Percentiles rank a stretch among this genome's conserved stretches.
Conservation (phyloP, 2,329 filamentous ascomycete genomes). For the Pseudogymnoascus sp. region DNA sequence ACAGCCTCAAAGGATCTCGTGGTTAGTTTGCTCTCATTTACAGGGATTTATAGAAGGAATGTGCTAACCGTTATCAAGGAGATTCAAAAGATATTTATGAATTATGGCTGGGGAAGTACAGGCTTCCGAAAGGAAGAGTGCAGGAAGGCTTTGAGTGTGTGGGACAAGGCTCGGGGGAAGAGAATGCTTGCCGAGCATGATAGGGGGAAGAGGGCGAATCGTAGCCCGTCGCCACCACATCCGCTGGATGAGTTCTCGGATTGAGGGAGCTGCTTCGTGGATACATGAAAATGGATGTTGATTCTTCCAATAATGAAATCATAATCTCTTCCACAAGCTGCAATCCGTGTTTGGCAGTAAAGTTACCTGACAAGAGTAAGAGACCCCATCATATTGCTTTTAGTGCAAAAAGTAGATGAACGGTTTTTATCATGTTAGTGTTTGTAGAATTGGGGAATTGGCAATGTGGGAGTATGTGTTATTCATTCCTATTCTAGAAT, state of each 20-base stretch:
- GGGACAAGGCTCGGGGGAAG: background rate
- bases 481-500: background rate
- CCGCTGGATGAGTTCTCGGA: background rate
- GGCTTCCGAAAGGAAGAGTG: conserved; percentile 3
- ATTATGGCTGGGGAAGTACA: conserved; percentile 7
- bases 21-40: background rate
- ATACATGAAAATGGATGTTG: background rate
- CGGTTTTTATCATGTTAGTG: too few species aligned
- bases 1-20: background rate
- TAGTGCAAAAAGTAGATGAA: background rate
- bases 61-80: background rate
- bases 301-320: background rate
- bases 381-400: background rate
- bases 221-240: background rate
- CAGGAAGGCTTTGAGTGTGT: background rate
- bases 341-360: background rate
- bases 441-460: background rate
- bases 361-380: background rate
- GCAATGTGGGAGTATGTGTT: background rate
- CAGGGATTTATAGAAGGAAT: background rate
- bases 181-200: background rate
- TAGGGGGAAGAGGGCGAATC: background rate
- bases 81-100: background rate
- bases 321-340: background rate
- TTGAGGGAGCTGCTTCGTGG: background rate